Conservation (phyloP, 2,329 filamentous ascomycete genomes). For the Epichloe gansuensis region DNA sequence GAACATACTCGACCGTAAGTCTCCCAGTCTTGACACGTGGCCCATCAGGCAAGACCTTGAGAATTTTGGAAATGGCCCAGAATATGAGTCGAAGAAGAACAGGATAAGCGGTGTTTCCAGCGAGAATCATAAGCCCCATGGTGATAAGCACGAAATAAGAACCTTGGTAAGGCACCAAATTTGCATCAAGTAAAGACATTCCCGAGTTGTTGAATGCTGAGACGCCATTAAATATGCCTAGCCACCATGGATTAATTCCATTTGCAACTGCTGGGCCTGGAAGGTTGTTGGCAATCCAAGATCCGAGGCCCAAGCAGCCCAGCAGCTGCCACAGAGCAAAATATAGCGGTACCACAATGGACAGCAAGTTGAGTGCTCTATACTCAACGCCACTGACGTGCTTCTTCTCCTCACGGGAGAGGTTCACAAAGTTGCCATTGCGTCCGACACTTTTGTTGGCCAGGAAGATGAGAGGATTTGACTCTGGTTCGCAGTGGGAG, state of each 20-base stretch:
- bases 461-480: not conserved
- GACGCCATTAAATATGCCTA: slow-evolving; percentile 54
- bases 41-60: not conserved
- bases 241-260: slow-evolving; percentile 54
- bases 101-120: slow-evolving; percentile 55
- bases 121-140: slow-evolving; percentile 47
- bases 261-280: slow-evolving; percentile 37
- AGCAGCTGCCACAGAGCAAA: slow-evolving; percentile 47
- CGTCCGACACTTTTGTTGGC: slow-evolving; percentile 23
- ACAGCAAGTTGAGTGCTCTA: slow-evolving; percentile 46
- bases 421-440: slow-evolving; percentile 42
- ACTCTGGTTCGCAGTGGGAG: not conserved
- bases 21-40: slow-evolving; percentile 23
- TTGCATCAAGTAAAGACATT: slow-evolving; percentile 54
- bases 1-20: slow-evolving; percentile 40
- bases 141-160: slow-evolving; percentile 37
- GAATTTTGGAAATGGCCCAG: slow-evolving; percentile 27
- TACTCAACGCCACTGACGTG: slow-evolving; percentile 32
- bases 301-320: slow-evolving; percentile 45
- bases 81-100: slow-evolving; percentile 49
- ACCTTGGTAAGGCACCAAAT: slow-evolving; percentile 49
- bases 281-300: slow-evolving; percentile 44
- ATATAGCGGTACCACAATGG: slow-evolving; percentile 48
- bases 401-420: slow-evolving; percentile 41
- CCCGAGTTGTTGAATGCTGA: slow-evolving; percentile 63